Evolutionary conservation across 1,284 basidiomycete genomes (phyloP).

Genomic region (Inonotus obliquus): DNA sequence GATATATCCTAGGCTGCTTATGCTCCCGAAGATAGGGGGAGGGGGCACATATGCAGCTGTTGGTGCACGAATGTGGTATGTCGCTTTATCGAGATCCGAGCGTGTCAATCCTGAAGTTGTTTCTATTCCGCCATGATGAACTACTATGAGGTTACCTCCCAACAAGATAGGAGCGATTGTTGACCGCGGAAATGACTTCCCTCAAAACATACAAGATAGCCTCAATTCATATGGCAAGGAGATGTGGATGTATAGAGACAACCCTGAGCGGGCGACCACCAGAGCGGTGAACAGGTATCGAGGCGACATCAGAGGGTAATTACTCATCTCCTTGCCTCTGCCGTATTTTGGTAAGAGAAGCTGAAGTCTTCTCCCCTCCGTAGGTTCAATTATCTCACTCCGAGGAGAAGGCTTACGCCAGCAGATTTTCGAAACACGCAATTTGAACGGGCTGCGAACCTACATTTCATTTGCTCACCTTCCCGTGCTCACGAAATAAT

Average conservation of each 20-base stretch:
- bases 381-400: conserved; percentile 81
- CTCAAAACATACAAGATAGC: conserved; percentile 46
- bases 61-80: conserved; percentile 77
- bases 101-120: neutral
- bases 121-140: conserved; percentile 7
- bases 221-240: conserved; percentile 66
- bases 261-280: conserved; percentile 52
- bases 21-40: conserved; percentile 71
- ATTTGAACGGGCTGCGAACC: conserved; percentile 48
- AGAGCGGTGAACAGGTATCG: conserved; percentile 77
- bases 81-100: conserved; percentile 1
- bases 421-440: conserved; percentile 56
- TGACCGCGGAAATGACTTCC: conserved; percentile 81
- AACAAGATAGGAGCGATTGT: conserved; percentile 74
- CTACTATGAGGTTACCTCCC: conserved; percentile 51
- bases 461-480: conserved; percentile 89
- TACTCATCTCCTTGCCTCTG: conserved; percentile 3
- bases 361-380: conserved; percentile 6
- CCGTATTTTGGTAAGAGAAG: conserved; percentile 7
- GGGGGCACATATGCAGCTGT: conserved; percentile 80
- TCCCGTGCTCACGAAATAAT: conserved; percentile 65
- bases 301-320: conserved; percentile 68
- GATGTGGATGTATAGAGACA: conserved; percentile 77
- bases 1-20: neutral
- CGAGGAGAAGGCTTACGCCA: conserved; percentile 68